A percentile compares a stretch with the other conserved stretches of the same genome.
phyloP scores from a whole-genome alignment of 2,329 filamentous ascomycete species.

The Claviceps capensis region DNA sequence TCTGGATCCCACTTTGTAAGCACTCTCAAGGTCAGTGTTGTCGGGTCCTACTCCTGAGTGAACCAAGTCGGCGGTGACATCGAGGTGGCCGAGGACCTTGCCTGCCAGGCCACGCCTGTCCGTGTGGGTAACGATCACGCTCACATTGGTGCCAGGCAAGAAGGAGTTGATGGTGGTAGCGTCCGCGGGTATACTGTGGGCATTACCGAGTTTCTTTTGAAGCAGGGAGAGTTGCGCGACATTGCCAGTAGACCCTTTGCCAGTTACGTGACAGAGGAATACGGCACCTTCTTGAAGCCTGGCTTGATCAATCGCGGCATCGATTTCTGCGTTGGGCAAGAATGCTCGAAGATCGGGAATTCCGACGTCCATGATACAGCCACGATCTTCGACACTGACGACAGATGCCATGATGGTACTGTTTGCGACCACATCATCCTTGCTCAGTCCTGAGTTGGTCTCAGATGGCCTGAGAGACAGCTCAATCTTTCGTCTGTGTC shows the following conservation, averaged over 20 bases:
- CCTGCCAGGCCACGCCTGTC: slow-evolving; percentile 64
- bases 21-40: slow-evolving; percentile 56
- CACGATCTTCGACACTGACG: slow-evolving; percentile 87
- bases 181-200: slow-evolving; percentile 51
- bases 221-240: slow-evolving; percentile 77
- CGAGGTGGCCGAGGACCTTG: slow-evolving; percentile 83
- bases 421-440: slow-evolving; percentile 61
- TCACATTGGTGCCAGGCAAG: slow-evolving; percentile 80
- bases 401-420: slow-evolving; percentile 78
- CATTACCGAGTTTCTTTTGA: slow-evolving; percentile 52
- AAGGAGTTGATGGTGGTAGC: slow-evolving; percentile 84
- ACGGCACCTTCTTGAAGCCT: slow-evolving; percentile 71
- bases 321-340: slow-evolving; percentile 71
- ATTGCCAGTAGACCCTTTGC: slow-evolving; percentile 63
- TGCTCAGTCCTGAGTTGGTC: slow-evolving; percentile 61
- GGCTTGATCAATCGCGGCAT: slow-evolving; percentile 47
- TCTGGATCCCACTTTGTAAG: slow-evolving; percentile 73
- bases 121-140: slow-evolving; percentile 68
- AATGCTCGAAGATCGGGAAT: slow-evolving; percentile 67
- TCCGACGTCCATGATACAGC: slow-evolving; percentile 83
- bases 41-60: slow-evolving; percentile 69
- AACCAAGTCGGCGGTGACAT: slow-evolving; percentile 79
- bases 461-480: slow-evolving; percentile 69
- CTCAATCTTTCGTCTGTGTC: slow-evolving; percentile 70
- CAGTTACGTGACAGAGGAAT: slow-evolving; percentile 67